Percentiles rank a stretch among this genome's conserved stretches.
Evolutionary conservation across 805 yeast genomes (phyloP).

Genomic region (Candida ipomoeae): DNA sequence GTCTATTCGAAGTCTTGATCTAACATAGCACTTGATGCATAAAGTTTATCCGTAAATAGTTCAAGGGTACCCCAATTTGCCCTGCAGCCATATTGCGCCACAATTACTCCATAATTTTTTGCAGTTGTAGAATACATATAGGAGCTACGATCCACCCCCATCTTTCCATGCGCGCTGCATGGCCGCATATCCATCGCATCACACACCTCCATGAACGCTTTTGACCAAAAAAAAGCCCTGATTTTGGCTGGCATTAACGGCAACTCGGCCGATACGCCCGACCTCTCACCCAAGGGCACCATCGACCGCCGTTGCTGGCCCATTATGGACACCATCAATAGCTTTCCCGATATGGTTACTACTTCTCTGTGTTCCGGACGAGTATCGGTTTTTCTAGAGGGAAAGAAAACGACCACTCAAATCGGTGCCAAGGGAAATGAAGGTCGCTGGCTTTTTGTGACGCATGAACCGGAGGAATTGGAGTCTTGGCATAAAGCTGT

Average conservation of each 20-base stretch:
- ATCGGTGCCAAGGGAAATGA: slow-evolving; percentile 84
- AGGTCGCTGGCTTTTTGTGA: slow-evolving; percentile 79
- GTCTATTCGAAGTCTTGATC: too few species aligned
- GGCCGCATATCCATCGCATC: slow-evolving; percentile 1
- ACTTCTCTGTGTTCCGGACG: slow-evolving; percentile 89
- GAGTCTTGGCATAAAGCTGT: slow-evolving; percentile 44
- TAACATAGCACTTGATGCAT: too few species aligned
- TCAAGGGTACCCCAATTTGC: too few species aligned
- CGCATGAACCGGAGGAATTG: slow-evolving; percentile 55
- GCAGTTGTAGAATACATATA: too few species aligned
- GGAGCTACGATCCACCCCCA: too few species aligned
- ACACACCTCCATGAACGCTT: slow-evolving; percentile 39
- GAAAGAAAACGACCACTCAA: slow-evolving; percentile 45
- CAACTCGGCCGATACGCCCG: slow-evolving; percentile 44
- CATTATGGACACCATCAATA: slow-evolving; percentile 62
- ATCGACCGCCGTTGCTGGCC: slow-evolving; percentile 75
- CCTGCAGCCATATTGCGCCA: too few species aligned
- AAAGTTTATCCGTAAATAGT: too few species aligned
- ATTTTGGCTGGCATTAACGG: slow-evolving; percentile 51
- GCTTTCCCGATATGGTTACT: slow-evolving; percentile 65
- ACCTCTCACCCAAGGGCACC: slow-evolving; percentile 83
- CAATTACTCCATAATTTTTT: too few species aligned
- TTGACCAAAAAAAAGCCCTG: slow-evolving; percentile 60
- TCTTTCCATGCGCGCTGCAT: background rate
- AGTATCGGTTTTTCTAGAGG: slow-evolving; percentile 78